Base-by-base conservation (phyloP, 305 asterid species). In the Solanum hybrid region DNA sequence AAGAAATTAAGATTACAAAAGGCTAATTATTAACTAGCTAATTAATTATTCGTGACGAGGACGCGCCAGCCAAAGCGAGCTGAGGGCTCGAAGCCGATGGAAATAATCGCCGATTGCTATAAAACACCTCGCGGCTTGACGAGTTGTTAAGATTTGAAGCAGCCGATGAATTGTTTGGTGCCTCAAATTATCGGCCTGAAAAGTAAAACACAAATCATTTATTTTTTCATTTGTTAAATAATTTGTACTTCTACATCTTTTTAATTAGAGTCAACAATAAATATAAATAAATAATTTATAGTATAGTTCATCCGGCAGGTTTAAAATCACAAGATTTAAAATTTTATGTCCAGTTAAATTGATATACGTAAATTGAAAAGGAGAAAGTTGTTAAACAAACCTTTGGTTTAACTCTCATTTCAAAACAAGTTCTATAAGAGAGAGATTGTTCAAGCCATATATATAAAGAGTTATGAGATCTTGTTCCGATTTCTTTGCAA, bases 11-110 rank as follows among this genome's bases (percentile, higher is more conserved):
- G 38, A 82, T 27, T 42, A 81, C n/a, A 81, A 29, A 82, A 82
- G 38, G 20, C 38, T 81, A 81, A 27, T 46, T 40, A 38, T 46
- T 42, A 8, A 31, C 72, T 42, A 24, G 7, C 66, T 80, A 24
- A 80, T 7, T 76, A 80, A 26, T 42, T 90, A 94, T n/a, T 92
- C 95, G 9, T 86, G 93, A 82, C 93, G 94, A 56, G 96, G 95
- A 16, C 97, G 96, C 1, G 93, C 90, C 73, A 92, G 35, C 99
- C 99, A 96, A n/a, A 95, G 94, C 73, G 98, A 92, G 94, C 98
- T 96, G 91, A 96, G 96, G 69, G 98, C 91, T 1, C 98, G 98
- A 35, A 96, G 96, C 89, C 99, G 97, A 88, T 93, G 96, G 91
- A 94, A 95, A 89, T 96, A 94, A 89, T 95, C 98, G 1, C 92